Conservation (phyloP, 2,329 filamentous ascomycete species). For the Eutypella sp. region DNA sequence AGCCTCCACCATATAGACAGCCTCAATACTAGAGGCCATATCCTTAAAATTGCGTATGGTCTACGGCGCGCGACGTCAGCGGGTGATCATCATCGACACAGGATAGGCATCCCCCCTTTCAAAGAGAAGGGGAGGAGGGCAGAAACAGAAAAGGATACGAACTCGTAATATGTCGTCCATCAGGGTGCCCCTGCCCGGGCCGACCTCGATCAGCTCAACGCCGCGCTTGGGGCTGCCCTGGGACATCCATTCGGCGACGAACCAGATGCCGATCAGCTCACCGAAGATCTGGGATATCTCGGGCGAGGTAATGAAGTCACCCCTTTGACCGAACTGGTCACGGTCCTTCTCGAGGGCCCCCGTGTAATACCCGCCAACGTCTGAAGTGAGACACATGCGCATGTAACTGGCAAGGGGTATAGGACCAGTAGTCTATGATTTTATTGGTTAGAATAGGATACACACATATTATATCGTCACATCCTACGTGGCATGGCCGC, state of each 20-base stretch:
- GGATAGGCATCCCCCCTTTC: no score
- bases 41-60: conserved; percentile 79
- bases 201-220: conserved; percentile 88
- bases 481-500: no score
- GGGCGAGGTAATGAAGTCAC: conserved; percentile 94
- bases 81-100: background rate
- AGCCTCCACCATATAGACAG: conserved; percentile 94
- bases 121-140: no score
- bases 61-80: conserved; percentile 35
- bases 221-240: conserved; percentile 71
- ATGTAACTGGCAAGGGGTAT: conserved; percentile 92
- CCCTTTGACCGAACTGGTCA: conserved; percentile 88
- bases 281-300: conserved; percentile 98
- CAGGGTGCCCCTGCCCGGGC: conserved; percentile 86
- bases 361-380: conserved; percentile 91
- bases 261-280: conserved; percentile 90
- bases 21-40: conserved; percentile 71
- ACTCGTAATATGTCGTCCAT: conserved; percentile 96
- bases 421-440: conserved; percentile 68
- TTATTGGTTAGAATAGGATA: conserved; percentile 14
- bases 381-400: conserved; percentile 95
- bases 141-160: conserved; percentile 28
- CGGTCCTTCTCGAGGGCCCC: conserved; percentile 60
- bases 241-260: conserved; percentile 92
- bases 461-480: no score